Percentiles rank a stretch among this genome's conserved stretches.
These are phyloP conservation scores for Neobulgaria alba DNA, from an alignment of 2,329 filamentous ascomycete species.

Conservation along the genomic window DNA sequence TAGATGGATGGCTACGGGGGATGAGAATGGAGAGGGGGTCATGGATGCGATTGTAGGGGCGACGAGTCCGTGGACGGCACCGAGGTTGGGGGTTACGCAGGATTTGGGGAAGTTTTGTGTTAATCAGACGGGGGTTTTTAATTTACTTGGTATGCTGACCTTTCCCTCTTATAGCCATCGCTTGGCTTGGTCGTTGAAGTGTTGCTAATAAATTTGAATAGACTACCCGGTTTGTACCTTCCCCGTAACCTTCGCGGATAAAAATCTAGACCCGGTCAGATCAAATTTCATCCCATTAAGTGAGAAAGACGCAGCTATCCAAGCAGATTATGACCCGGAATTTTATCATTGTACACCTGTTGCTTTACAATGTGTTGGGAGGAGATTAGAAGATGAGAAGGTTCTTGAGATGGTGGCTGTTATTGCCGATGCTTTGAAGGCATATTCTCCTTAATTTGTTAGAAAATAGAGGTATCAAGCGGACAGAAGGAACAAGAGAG, in stretches of 20 bases:
- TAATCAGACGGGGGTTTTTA: conserved; percentile 26
- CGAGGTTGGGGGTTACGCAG: conserved; percentile 26
- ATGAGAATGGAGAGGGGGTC: conserved; percentile 22
- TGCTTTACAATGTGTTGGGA: conserved; percentile 24
- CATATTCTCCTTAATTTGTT: too few relatives aligned
- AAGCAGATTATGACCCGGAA: conserved; percentile 26
- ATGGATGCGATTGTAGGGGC: conserved; percentile 31
- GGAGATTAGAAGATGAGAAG: conserved; percentile 27
- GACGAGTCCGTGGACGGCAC: conserved; percentile 29
- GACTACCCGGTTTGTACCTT: conserved; percentile 32
- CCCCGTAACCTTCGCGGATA: conserved; percentile 36
- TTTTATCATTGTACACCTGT: conserved; percentile 27
- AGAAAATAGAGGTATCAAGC: too few relatives aligned
- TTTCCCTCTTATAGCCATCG: too few relatives aligned
- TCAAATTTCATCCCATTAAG: conserved; percentile 22
- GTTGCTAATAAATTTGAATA: conserved; percentile 14
- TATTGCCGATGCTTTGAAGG: conserved; percentile 28
- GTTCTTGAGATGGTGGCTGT: conserved; percentile 32
- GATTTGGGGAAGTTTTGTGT: conserved; percentile 19
- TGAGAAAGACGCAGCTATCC: conserved; percentile 21
- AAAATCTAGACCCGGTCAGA: conserved; percentile 28
- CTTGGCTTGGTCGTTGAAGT: too few relatives aligned
- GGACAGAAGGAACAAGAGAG: too few relatives aligned
- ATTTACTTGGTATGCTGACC: conserved; percentile 23
- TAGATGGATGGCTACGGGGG: conserved; percentile 28